Conservation (phyloP, 352 stramenopile genomes). For the Pelagophyceae sp. region DNA sequence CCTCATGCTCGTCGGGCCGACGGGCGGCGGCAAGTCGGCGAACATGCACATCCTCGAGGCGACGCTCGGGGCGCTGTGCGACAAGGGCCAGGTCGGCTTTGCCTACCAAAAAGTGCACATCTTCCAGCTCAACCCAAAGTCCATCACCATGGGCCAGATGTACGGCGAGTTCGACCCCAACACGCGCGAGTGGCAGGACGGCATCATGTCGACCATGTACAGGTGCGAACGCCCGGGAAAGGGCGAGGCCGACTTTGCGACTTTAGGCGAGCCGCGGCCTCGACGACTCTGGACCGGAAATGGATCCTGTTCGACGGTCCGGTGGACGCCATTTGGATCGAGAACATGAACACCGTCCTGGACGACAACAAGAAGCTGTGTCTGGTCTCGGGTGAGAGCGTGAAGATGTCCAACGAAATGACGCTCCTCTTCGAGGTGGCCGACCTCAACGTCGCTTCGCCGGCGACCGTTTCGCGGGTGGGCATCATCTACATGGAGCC, state of each 20-base stretch:
- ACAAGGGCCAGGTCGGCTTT: slow-evolving; percentile 48
- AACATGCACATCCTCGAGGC: slow-evolving; percentile 77
- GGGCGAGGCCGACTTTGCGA: too few relatives aligned
- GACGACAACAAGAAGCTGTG: slow-evolving; percentile 91
- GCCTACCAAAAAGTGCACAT: slow-evolving; percentile 67
- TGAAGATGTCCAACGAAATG: slow-evolving; percentile 89
- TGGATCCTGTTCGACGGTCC: slow-evolving; percentile 85
- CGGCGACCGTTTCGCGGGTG: slow-evolving; percentile 81
- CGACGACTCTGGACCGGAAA: slow-evolving; percentile 56
- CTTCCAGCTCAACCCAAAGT: slow-evolving; percentile 79
- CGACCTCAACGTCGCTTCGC: slow-evolving; percentile 80
- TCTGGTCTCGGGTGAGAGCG: slow-evolving; percentile 81
- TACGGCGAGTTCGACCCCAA: slow-evolving; percentile 86
- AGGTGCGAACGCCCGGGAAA: slow-evolving; percentile 49
- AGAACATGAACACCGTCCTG: slow-evolving; percentile 89
- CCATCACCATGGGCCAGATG: slow-evolving; percentile 79
- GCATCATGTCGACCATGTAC: slow-evolving; percentile 77
- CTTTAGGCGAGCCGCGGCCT: slow-evolving; percentile 64
- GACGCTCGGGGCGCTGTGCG: slow-evolving; percentile 66
- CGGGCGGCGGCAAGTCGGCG: slow-evolving; percentile 81
- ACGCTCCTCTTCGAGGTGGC: slow-evolving; percentile 93
- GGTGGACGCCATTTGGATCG: slow-evolving; percentile 83
- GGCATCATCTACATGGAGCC: slow-evolving; percentile 94
- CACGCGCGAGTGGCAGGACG: slow-evolving; percentile 86
- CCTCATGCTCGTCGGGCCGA: slow-evolving; percentile 88